Evolutionary conservation across 1,284 basidiomycete genomes (phyloP).

Genomic region (Fomitiporia mediterranea): DNA sequence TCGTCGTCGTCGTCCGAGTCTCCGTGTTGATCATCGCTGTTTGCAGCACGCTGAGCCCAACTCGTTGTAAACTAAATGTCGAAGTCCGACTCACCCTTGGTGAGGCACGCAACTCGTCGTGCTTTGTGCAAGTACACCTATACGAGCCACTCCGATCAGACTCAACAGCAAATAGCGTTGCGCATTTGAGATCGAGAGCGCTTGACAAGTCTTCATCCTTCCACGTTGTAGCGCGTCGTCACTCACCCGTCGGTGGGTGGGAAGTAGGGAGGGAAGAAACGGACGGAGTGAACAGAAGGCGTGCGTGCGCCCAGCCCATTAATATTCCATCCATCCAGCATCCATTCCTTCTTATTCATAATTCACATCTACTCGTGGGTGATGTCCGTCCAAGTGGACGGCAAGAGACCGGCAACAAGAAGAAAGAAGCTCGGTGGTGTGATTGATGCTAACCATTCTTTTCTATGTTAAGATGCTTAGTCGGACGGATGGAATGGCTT

Average conservation of each 20-base stretch:
- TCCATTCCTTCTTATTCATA: too few species aligned
- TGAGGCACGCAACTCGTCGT: not conserved
- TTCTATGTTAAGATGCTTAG: too few species aligned
- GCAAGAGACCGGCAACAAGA: too few species aligned
- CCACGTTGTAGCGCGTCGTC: too few species aligned
- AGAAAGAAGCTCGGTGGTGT: too few species aligned
- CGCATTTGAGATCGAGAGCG: not conserved
- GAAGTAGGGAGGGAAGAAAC: not conserved
- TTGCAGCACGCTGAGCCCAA: not conserved
- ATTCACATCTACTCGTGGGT: too few species aligned
- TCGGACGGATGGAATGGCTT: too few species aligned
- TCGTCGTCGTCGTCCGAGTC: slow-evolving; percentile 12
- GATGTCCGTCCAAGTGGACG: too few species aligned
- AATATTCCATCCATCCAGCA: not conserved
- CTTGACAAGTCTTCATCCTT: not conserved
- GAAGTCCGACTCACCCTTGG: not conserved
- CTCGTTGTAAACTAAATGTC: not conserved
- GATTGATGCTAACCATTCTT: too few species aligned
- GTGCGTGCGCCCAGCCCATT: not conserved
- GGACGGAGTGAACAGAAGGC: too few species aligned
- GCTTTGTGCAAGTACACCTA: not conserved
- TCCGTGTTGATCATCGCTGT: slow-evolving; percentile 7
- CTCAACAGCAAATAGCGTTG: not conserved
- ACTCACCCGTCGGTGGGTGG: not conserved
- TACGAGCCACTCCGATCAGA: not conserved